phyloP scores from a whole-genome alignment of 1,139 yeast genomes.

The Nakaseomyces bracarensis region DNA sequence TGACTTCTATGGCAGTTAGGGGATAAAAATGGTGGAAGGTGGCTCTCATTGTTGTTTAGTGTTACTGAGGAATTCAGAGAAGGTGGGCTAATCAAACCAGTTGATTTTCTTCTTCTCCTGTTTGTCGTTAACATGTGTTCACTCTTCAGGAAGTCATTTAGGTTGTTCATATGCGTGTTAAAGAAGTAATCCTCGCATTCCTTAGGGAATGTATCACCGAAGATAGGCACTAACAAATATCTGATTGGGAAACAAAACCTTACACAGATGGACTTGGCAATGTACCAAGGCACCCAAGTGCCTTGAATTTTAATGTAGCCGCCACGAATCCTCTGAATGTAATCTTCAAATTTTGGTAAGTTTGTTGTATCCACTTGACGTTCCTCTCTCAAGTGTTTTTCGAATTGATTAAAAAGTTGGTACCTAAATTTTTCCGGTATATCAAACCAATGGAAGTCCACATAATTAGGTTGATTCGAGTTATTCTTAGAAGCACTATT shows the following conservation, averaged over 20 bases:
- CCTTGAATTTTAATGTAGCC: conserved; percentile 93
- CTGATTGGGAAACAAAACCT: conserved; percentile 75
- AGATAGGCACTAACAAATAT: conserved; percentile 67
- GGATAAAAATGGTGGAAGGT: not conserved
- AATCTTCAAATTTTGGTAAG: conserved; percentile 6
- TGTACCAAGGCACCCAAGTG: conserved; percentile 76
- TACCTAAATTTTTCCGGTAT: conserved; percentile 28
- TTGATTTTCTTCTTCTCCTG: conserved; percentile 1
- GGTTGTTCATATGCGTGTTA: not conserved
- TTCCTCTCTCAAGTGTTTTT: conserved; percentile 43
- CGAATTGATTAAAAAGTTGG: conserved; percentile 51
- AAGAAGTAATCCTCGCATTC: conserved; percentile 39
- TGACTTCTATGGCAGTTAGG: not conserved
- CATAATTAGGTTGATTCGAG: conserved; percentile 13
- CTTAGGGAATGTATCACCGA: conserved; percentile 66
- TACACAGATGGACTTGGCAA: conserved; percentile 61
- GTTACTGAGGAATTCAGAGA: not conserved
- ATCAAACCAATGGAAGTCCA: conserved; percentile 30
- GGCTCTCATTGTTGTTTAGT: not conserved
- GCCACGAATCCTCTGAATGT: conserved; percentile 64
- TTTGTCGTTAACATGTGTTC: not conserved
- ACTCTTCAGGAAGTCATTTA: conserved; percentile 3
- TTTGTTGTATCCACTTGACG: conserved; percentile 15
- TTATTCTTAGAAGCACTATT: not conserved
- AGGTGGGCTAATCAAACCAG: conserved; percentile 2